Conservation (phyloP, 2,329 filamentous ascomycete genomes). For the Apiospora aurea region DNA sequence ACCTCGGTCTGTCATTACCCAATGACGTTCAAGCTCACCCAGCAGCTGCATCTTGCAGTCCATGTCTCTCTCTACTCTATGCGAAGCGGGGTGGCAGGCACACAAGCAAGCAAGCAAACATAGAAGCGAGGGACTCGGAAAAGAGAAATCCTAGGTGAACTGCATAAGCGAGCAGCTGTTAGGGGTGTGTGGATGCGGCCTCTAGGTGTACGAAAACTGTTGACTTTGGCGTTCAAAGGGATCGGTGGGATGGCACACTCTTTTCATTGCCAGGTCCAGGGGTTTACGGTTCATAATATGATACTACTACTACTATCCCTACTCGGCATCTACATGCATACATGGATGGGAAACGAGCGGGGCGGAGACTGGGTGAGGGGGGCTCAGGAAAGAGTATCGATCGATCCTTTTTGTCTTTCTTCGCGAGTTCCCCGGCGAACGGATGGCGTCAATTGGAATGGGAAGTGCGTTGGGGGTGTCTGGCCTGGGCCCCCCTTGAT, state of each 20-base stretch:
- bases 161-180: neutral
- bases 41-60: neutral
- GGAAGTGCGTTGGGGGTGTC: neutral
- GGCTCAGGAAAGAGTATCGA: neutral
- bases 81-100: neutral
- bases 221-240: neutral
- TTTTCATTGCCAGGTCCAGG: neutral
- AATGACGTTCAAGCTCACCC: neutral
- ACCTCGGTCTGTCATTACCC: neutral
- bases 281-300: neutral
- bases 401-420: neutral
- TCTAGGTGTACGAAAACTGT: neutral
- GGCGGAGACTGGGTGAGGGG: neutral
- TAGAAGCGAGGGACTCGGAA: neutral
- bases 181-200: neutral
- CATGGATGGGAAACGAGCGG: neutral
- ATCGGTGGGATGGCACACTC: neutral
- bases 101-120: slow-evolving; percentile 3
- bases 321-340: slow-evolving; percentile 3
- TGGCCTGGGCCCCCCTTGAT: neutral
- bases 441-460: slow-evolving; percentile 10
- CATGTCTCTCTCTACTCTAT: neutral
- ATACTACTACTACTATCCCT: neutral
- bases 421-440: neutral
- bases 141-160: neutral